phyloP scores from a whole-genome alignment of 2,329 filamentous ascomycete species.

The Grosmannia penicillata region DNA sequence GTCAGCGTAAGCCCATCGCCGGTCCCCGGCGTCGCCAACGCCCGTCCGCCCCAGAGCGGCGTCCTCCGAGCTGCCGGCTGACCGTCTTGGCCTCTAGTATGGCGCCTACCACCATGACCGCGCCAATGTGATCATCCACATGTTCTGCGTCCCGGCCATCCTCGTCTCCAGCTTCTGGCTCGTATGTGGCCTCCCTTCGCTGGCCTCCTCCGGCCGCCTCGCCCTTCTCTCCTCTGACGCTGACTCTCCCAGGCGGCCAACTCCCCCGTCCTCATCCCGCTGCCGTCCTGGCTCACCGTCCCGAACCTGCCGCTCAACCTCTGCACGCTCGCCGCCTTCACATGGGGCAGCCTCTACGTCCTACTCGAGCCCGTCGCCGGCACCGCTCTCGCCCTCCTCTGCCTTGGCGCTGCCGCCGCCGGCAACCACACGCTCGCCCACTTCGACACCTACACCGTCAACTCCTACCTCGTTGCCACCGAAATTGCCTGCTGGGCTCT shows the following conservation, averaged over 20 bases:
- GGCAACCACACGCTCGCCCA: conserved; percentile 59
- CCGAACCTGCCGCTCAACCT: conserved; percentile 54
- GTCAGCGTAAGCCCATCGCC: conserved; percentile 49
- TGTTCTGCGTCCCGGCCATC: conserved; percentile 64
- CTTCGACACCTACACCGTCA: conserved; percentile 31
- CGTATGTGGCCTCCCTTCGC: conserved; percentile 30
- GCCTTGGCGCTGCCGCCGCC: conserved; percentile 60
- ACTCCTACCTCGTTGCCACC: conserved; percentile 40
- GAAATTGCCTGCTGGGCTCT: conserved; percentile 69
- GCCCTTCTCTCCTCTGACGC: neutral
- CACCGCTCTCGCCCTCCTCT: conserved; percentile 56
- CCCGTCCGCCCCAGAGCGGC: too few species aligned
- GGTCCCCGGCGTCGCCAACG: too few species aligned
- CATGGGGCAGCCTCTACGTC: conserved; percentile 71
- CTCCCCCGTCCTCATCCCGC: conserved; percentile 45
- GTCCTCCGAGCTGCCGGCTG: neutral
- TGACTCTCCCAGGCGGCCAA: conserved; percentile 37
- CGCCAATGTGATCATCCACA: conserved; percentile 66
- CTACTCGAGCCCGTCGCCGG: conserved; percentile 91
- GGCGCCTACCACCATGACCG: conserved; percentile 69
- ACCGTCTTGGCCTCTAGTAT: conserved; percentile 41
- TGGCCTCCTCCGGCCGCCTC: too few species aligned
- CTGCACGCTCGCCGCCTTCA: conserved; percentile 46
- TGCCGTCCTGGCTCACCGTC: conserved; percentile 51
- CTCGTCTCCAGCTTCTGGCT: conserved; percentile 56